A percentile compares a stretch with the other conserved stretches of the same genome.
phyloP scores from a whole-genome alignment of 2,329 filamentous ascomycete species.

The Fusarium lateritium region DNA sequence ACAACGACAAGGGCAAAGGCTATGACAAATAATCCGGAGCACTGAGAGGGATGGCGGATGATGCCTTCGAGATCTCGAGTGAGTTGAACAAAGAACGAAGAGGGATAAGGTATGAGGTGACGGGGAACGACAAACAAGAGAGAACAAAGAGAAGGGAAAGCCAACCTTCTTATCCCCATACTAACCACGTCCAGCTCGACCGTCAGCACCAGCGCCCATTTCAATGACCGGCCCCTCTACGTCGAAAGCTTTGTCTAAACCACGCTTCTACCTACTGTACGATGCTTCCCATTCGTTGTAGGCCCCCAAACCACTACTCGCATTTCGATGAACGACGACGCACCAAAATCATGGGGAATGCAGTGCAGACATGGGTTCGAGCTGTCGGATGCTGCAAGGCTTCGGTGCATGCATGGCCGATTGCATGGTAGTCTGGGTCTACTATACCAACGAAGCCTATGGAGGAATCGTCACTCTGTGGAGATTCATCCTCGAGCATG shows the following conservation, averaged over 20 bases:
- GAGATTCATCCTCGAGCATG: conserved; percentile 4
- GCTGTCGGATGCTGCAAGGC: not conserved
- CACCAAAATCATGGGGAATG: conserved; percentile 32
- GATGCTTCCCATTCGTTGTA: conserved; percentile 12
- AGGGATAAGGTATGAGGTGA: not conserved
- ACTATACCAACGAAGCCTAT: not conserved
- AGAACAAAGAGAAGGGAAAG: conserved; percentile 14
- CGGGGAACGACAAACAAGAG: not conserved
- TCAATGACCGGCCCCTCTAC: conserved; percentile 7
- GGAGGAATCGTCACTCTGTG: conserved; percentile 6
- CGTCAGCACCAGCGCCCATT: conserved; percentile 29
- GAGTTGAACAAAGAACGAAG: not conserved
- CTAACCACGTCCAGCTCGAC: conserved; percentile 9
- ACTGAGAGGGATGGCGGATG: not conserved
- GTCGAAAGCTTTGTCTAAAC: conserved; percentile 17
- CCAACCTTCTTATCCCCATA: conserved; percentile 29
- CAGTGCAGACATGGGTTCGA: conserved; percentile 30
- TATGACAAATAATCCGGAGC: not conserved
- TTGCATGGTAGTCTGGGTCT: not conserved
- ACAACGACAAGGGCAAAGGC: not conserved
- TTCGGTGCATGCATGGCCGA: conserved; percentile 19
- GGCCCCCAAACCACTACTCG: conserved; percentile 16
- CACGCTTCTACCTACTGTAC: not conserved
- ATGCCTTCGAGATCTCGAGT: not conserved
- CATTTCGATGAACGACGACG: conserved; percentile 26